These are phyloP conservation scores for Solanum aculeatissimum DNA, from an alignment of 305 asterid genomes.

Conservation along the genomic window DNA sequence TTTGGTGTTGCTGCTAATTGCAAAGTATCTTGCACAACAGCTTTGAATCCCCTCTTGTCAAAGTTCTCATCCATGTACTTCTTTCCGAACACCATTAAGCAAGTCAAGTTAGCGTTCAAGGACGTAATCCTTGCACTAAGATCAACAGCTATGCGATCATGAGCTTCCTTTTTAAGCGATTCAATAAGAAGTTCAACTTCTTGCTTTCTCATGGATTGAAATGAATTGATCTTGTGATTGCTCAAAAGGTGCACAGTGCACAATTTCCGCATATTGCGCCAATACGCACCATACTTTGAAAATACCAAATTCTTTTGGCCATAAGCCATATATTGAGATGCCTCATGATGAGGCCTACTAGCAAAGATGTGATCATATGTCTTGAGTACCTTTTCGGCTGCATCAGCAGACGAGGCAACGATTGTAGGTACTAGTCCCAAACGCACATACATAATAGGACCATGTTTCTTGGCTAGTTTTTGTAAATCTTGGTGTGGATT, in stretches of 20 bases:
- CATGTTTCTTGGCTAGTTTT: constrained; percentile 21
- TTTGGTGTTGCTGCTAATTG: constrained; percentile 23
- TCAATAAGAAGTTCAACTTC: constrained; percentile 21
- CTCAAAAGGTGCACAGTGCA: constrained; percentile 43
- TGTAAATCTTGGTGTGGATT: constrained; percentile 37
- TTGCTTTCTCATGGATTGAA: constrained; percentile 30
- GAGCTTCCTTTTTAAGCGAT: constrained; percentile 16
- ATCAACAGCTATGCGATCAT: constrained; percentile 13
- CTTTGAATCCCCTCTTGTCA: constrained; percentile 40
- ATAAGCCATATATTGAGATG: constrained; percentile 29
- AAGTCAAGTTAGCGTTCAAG: constrained; percentile 31
- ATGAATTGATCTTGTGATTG: constrained; percentile 22
- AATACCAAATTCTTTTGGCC: constrained; percentile 30
- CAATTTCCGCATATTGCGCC: constrained; percentile 50
- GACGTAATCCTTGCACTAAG: constrained; percentile 30
- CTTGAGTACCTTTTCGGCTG: constrained; percentile 41
- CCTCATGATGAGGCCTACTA: constrained; percentile 41
- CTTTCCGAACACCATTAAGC: constrained; percentile 51
- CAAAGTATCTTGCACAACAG: constrained; percentile 29
- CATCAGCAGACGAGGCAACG: constrained; percentile 29
- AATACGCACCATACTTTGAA: constrained; percentile 33
- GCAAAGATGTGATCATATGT: constrained; percentile 45
- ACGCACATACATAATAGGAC: constrained; percentile 34
- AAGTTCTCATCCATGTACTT: constrained; percentile 39
- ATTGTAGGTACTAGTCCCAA: constrained; percentile 26